Base-by-base conservation (phyloP, 1,284 basidiomycete species). In the Ustilago nuda region DNA sequence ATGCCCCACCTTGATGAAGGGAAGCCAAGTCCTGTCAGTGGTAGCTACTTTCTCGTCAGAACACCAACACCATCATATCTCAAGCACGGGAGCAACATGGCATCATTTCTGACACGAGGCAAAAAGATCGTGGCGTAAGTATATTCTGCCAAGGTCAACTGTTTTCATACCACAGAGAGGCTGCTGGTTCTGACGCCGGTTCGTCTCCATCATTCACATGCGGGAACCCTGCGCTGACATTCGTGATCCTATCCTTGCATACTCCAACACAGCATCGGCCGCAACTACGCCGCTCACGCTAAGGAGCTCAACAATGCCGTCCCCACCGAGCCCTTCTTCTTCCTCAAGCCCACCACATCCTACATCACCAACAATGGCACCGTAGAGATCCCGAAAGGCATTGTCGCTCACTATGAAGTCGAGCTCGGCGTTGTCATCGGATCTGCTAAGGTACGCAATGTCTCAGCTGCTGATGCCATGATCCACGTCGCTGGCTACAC, bases 351-450 rank as follows among this genome's bases (percentile, higher is more conserved):
- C 5, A 98, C 96, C 2, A 91, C 92, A 4, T 94, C 92, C 82
- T 98, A 95, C 85, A 83, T 98, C 32, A 86, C 89, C n/a, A 92
- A 92, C 0, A 86, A 88, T 59, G 92, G 92, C 2, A 89, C 90
- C 39, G 88, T 98, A 32, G 93, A 98, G 88, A 92, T 98, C 56
- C 96, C 96, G 3, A 87, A 86, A 48, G 95, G 95, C 27, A 89
- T 96, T 51, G 83, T 91, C 7, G 92, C 92, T 33, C 96, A 98
- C 85, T 92, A 97, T 84, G 96, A 98, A 90, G 96, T 99, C 76
- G 96, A 99, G 87, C 92, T 99, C 56, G 96, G 94, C 27, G 91
- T 98, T n/a, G 90, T 99, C 61, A 94, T 99, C 68, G 94, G 95
- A 65, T 66, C 66, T 8, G 92, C 92, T 87, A 87, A 88, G 8